phyloP scores from a whole-genome alignment of 805 yeast species.

The Monosporozyma unispora region DNA sequence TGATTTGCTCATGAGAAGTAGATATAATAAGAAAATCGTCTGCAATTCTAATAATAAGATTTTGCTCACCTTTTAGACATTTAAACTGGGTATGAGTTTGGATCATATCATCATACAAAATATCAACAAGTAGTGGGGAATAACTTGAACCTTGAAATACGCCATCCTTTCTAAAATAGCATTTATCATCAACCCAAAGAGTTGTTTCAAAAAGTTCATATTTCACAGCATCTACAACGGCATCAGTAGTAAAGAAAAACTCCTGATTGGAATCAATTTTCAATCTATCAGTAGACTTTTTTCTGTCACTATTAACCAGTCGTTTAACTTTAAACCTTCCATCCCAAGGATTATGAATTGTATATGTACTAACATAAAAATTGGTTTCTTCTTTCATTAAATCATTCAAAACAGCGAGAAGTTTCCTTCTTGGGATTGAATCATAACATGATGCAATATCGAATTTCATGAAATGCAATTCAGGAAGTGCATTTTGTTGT shows the following conservation, averaged over 20 bases:
- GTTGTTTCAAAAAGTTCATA: conserved; percentile 48
- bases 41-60: conserved; percentile 53
- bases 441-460: conserved; percentile 78
- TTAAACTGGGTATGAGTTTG: conserved; percentile 25
- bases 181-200: conserved; percentile 32
- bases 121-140: conserved; percentile 66
- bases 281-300: neutral
- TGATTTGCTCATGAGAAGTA: conserved; percentile 27
- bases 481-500: conserved; percentile 24
- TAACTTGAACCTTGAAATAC: conserved; percentile 79
- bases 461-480: conserved; percentile 50
- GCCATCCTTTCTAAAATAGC: conserved; percentile 51
- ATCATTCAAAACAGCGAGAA: conserved; percentile 29
- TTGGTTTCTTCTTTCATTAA: conserved; percentile 13
- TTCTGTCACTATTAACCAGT: conserved; percentile 15
- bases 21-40: conserved; percentile 82
- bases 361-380: conserved; percentile 24
- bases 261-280: neutral
- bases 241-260: conserved; percentile 30
- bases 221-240: conserved; percentile 38
- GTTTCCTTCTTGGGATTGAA: conserved; percentile 43
- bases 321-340: conserved; percentile 6
- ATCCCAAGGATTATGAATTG: conserved; percentile 6
- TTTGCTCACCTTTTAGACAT: conserved; percentile 18
- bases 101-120: conserved; percentile 58